Base-by-base conservation (phyloP, 73 alveolate genomes). In the Paramecium primaurelia region DNA sequence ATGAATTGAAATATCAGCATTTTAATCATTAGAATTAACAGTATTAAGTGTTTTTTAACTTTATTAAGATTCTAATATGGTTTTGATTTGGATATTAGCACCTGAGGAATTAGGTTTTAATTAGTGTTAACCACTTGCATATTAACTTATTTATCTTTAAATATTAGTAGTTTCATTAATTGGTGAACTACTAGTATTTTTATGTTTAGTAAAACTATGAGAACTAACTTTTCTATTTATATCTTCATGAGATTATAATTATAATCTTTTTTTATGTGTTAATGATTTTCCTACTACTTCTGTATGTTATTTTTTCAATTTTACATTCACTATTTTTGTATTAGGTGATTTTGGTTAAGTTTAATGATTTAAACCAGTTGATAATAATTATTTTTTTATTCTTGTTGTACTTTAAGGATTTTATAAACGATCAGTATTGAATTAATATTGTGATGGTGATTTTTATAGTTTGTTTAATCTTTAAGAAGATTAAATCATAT, bases 141-240 rank as follows among this genome's bases (percentile, higher is more conserved):
- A 64, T 9, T 28, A 26, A 12, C 84, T 64, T 5, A 64, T 64
- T 64, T 64, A 9, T 64, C 84, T 64, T 64, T 64, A 64, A 34
- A 64, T 64, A 14, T 8, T 54, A 2, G 22, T 64, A 3, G 84
- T 64, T 18, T 75, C 88, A 75, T 75, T 75, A 9, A 80, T 80
- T 42, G 91, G 91, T 14, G 91, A 80, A 28, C 91, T 80, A 20
- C 91, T 80, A 4, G 91, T 80, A 80, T 80, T 80, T 47, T 80
- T 80, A 49, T 80, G 91, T 80, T 80, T 80, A 2, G 91, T 38
- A 80, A 80, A 80, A 80, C 91, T 80, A 12, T 80, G 91, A 25
- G 47, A 80, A 73, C 87, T 73, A 10, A 16, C 32, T 37, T 73
- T 73, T 37, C 87, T 4, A 38, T 73, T 73, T 45, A 49, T 10